These are phyloP conservation scores for Magnusiomyces fungicola DNA, from an alignment of 1,139 yeast genomes.

Conservation along the genomic window DNA sequence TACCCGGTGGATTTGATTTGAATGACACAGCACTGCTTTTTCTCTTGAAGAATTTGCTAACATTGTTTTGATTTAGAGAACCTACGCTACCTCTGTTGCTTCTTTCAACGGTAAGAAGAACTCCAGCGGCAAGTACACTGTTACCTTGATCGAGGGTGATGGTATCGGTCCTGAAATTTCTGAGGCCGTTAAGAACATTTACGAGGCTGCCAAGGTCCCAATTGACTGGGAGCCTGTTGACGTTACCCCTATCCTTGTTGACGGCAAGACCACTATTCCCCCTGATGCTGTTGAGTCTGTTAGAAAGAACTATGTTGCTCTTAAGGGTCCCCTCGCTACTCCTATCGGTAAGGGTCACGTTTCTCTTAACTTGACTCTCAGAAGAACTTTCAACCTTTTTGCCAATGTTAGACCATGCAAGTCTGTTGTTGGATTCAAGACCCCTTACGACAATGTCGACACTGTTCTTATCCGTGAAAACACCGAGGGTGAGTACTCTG, in stretches of 20 bases:
- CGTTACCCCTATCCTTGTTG: slow-evolving; percentile 85
- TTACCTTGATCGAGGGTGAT: slow-evolving; percentile 96
- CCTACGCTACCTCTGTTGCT: slow-evolving; percentile 46
- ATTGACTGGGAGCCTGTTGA: slow-evolving; percentile 97
- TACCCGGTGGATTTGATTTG: too few species aligned
- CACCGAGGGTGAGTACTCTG: slow-evolving; percentile 99
- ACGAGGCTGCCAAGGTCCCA: slow-evolving; percentile 89
- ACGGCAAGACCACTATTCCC: slow-evolving; percentile 93
- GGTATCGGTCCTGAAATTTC: slow-evolving; percentile 98
- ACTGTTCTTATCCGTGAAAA: slow-evolving; percentile 96
- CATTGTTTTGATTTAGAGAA: slow-evolving; percentile 19
- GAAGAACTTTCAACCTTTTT: slow-evolving; percentile 92
- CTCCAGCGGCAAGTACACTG: slow-evolving; percentile 61
- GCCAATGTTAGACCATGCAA: slow-evolving; percentile 98
- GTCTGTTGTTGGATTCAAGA: slow-evolving; percentile 86
- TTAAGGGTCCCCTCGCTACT: slow-evolving; percentile 96
- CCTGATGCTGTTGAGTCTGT: slow-evolving; percentile 87
- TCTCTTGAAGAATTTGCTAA: not conserved
- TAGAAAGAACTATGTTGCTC: slow-evolving; percentile 86
- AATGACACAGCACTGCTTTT: not conserved
- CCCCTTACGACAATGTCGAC: slow-evolving; percentile 91
- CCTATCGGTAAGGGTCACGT: slow-evolving; percentile 99
- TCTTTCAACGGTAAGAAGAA: slow-evolving; percentile 51
- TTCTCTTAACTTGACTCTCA: slow-evolving; percentile 90
- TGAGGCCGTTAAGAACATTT: slow-evolving; percentile 83